Evolutionary conservation across 768 basidiomycete species (phyloP), one percentile per base, ranked within the genome.

Genomic region (Agrocybe pediades): DNA sequence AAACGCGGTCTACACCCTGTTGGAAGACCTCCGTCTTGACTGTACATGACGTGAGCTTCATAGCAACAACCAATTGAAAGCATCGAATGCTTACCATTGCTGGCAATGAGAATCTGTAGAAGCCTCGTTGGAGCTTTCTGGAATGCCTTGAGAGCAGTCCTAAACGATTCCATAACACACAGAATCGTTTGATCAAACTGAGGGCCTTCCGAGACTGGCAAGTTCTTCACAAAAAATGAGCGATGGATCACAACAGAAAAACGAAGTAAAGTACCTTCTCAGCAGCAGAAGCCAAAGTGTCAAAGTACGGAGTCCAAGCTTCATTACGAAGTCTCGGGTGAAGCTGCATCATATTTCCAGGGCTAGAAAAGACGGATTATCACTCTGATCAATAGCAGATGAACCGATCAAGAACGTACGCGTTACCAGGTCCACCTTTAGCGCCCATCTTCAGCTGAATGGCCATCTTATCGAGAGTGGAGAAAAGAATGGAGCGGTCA

Each of bases 11-110:
- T 17, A 57, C n/a, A 6, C 43, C 41, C 11, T 39, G 24, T 13
- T 47, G 47, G 47, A 57, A 53, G 19, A 43, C n/a, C 2, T 57
- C 56, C 24, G 51, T 26, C 50, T 57, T 57, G 5, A 57, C 56
- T 57, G 21, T 4, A 41, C 9, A 2, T 30, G 15, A 49, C 8
- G 17, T n/a, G 19, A 43, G 9, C 41, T 26, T 23, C n/a, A 7
- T 15, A n/a, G 9, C 20, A 20, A 9, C 29, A 46, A 40, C 1
- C 4, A 23, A 44, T 39, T 17, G 11, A 21, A 24, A 1, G 6
- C 20, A 25, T n/a, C 21, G 44, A 6, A 24, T 8, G 15, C 42
- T 8, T 46, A 57, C 56, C 52, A 30, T 49, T 53, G 30, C 52
- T 53, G 40, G 47, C 27, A 20, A 57, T 41, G 24, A 57, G 44